Base-by-base conservation (phyloP, 2,329 filamentous ascomycete genomes). In the Phialophora tarda region DNA sequence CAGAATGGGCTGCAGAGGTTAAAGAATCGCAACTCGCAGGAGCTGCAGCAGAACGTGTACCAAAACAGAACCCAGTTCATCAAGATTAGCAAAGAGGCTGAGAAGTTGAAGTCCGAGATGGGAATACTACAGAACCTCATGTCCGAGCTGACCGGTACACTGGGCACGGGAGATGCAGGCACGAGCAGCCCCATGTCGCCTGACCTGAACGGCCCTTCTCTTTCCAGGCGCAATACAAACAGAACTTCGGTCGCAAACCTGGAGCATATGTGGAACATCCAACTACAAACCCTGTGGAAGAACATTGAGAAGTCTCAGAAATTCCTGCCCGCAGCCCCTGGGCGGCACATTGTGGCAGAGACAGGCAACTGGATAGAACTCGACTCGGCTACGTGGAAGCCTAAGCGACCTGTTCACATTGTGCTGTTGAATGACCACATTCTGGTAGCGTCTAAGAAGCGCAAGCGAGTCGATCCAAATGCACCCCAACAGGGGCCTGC, bases 61-160 rank as follows among this genome's bases (percentile, higher is more conserved):
- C 93, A 97, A 78, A 99, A 99, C 78, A 89, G 95, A 57, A 96
- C 92, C 0, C 95, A 98, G 75, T 99, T 99, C 76, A 98, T 99
- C 83, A 96, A 96, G 79, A 98, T 99, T 78, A 97, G 93, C 77
- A 97, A 98, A 79, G 95, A 99, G 81, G 95, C 96, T 1, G 95
- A 99, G 79, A 97, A 97, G 81, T 87, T 99, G 65, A 98, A 98
- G 80, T 88, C 88, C 63, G 95, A 99, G 78, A 98, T 99, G 95
- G 88, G 92, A 60, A 91, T 91, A 6, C 85, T 99, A 34, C 88
- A 91, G 53, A 92, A 92, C 71, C 84, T 98, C 60, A 97, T 99
- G 90, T 89, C 92, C 2, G 95, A 99, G 71, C 85, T 99, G 64
- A 98, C 92, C 73, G 85, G 87, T 7, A 92, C 93, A 67, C 72